A percentile compares a stretch with the other conserved stretches of the same genome.
phyloP scores from a whole-genome alignment of 2,329 filamentous ascomycete genomes.

The Trematosphaeria pertusa region DNA sequence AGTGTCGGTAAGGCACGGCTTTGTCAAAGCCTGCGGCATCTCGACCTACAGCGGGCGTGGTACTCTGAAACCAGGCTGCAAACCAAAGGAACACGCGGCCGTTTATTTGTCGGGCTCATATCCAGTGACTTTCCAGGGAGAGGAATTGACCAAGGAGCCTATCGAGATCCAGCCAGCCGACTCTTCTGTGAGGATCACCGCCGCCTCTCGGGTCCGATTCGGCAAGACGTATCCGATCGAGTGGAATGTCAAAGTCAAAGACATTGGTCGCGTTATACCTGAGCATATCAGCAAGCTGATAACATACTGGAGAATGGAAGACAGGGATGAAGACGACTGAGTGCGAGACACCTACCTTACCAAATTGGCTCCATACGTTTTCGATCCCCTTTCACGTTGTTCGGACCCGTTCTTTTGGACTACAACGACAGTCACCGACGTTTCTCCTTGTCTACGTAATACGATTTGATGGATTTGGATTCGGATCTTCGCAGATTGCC shows the following conservation, averaged over 20 bases:
- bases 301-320: conserved; percentile 19
- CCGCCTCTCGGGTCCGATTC: conserved; percentile 47
- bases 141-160: conserved; percentile 43
- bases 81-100: conserved; percentile 44
- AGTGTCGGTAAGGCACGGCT: conserved; percentile 20
- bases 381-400: too few species aligned
- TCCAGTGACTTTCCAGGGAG: conserved; percentile 21
- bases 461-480: too few species aligned
- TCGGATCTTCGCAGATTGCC: too few species aligned
- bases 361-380: not conserved
- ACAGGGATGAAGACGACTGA: not conserved
- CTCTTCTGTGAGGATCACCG: conserved; percentile 33
- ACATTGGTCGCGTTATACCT: conserved; percentile 43
- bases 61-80: conserved; percentile 42
- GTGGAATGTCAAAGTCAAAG: conserved; percentile 52
- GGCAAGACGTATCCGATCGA: conserved; percentile 49
- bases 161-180: conserved; percentile 39
- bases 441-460: too few species aligned
- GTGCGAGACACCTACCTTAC: not conserved
- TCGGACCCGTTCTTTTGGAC: too few species aligned
- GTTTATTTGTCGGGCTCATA: conserved; percentile 30
- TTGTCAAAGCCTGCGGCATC: conserved; percentile 40
- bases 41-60: conserved; percentile 47
- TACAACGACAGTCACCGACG: too few species aligned
- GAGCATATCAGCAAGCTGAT: conserved; percentile 24